phyloP scores from a whole-genome alignment of 1,139 yeast species.

The Pichia sp. region DNA sequence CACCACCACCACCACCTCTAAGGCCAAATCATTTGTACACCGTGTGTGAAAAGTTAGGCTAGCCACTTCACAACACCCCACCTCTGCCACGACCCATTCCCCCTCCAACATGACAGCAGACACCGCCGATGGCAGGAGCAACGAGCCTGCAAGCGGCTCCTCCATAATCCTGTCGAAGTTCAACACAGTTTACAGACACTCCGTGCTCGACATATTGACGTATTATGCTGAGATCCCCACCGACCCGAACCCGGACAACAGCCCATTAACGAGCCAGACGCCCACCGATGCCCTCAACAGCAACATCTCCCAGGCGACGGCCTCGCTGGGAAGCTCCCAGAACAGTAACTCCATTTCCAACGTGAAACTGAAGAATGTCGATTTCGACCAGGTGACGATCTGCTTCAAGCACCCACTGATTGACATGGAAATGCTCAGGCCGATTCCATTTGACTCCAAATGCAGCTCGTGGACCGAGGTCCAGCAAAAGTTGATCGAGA shows the following conservation, averaged over 20 bases:
- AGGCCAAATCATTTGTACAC: too few species aligned
- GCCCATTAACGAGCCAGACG: conserved; percentile 4
- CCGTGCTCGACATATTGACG: conserved; percentile 64
- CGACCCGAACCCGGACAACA: conserved; percentile 22
- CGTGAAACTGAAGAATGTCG: conserved; percentile 47
- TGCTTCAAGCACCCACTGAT: conserved; percentile 37
- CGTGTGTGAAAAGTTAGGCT: too few species aligned
- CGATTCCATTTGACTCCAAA: conserved; percentile 41
- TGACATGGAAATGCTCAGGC: conserved; percentile 47
- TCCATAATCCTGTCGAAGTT: conserved; percentile 44
- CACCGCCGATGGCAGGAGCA: too few species aligned
- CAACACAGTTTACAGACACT: conserved; percentile 67
- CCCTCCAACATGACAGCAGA: background rate
- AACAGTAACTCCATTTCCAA: conserved; percentile 25
- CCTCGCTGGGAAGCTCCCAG: conserved; percentile 7
- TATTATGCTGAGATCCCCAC: conserved; percentile 56
- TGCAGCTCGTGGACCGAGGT: conserved; percentile 44
- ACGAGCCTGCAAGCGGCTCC: background rate
- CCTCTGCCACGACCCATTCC: too few species aligned
- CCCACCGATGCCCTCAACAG: background rate
- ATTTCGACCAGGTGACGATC: conserved; percentile 38
- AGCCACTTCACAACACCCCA: too few species aligned
- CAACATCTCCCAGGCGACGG: background rate
- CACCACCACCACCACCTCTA: too few species aligned
- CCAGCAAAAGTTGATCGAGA: conserved; percentile 51